Percentiles rank a stretch among this genome's conserved stretches.
These are phyloP conservation scores for Aciculosporium take DNA, from an alignment of 2,329 filamentous ascomycete species.

Conservation along the genomic window DNA sequence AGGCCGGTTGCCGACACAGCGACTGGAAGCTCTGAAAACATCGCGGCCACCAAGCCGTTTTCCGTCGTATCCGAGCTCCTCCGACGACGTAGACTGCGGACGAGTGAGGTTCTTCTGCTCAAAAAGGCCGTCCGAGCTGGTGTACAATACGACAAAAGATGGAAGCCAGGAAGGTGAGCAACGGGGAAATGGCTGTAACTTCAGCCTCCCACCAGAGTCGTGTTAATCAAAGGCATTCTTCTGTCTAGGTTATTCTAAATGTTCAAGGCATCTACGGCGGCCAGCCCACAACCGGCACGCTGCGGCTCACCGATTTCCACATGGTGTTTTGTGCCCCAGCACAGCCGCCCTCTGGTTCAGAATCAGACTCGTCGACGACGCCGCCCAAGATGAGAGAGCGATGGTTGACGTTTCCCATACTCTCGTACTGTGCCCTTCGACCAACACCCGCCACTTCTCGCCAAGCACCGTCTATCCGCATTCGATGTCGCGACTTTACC, in stretches of 20 bases:
- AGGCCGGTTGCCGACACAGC: neutral
- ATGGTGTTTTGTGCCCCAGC: slow-evolving; percentile 36
- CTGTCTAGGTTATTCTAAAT: slow-evolving; percentile 37
- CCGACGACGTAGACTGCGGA: neutral
- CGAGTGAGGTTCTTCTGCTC: neutral
- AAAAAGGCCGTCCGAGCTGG: neutral
- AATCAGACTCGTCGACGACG: slow-evolving; percentile 9
- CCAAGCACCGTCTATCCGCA: slow-evolving; percentile 65
- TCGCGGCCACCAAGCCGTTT: neutral
- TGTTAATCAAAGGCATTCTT: neutral
- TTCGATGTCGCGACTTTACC: slow-evolving; percentile 86
- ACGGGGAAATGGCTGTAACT: neutral
- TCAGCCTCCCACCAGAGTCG: neutral
- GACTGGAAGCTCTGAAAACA: neutral
- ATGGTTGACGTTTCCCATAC: slow-evolving; percentile 93
- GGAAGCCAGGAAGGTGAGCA: slow-evolving; percentile 28
- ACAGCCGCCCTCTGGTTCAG: slow-evolving; percentile 15
- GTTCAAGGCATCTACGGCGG: slow-evolving; percentile 48
- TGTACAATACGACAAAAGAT: slow-evolving; percentile 15
- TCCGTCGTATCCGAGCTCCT: neutral
- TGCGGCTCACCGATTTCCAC: slow-evolving; percentile 51
- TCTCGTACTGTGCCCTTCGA: slow-evolving; percentile 64
- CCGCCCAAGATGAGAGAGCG: slow-evolving; percentile 43
- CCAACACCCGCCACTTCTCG: slow-evolving; percentile 56
- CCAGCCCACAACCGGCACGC: slow-evolving; percentile 39